A percentile compares a stretch with the other conserved stretches of the same genome.
Conservation (phyloP, 225 moss, liverwort and hornwort species). For the Bryoerythrophyllum caledonicum region DNA sequence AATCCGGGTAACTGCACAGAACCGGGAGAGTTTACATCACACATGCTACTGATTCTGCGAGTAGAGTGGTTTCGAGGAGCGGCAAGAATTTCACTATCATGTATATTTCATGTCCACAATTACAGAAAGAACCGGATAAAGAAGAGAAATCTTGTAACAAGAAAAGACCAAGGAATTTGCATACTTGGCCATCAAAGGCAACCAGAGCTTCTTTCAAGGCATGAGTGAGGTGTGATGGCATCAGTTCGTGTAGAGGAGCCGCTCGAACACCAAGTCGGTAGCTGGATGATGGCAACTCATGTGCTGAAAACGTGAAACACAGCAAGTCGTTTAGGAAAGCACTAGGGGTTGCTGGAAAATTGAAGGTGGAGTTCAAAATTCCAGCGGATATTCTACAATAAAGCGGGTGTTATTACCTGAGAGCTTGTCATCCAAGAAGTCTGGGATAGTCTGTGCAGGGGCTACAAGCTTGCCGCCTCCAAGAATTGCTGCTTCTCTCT, state of each 20-base stretch:
- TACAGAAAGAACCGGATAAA: neutral
- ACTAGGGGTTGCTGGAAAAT: neutral
- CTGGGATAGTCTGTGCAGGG: constrained; percentile 86
- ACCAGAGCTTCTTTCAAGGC: constrained; percentile 78
- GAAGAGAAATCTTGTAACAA: neutral
- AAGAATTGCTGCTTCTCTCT: constrained; percentile 74
- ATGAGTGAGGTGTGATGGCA: constrained; percentile 70
- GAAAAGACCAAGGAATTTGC: neutral
- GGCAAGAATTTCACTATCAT: neutral
- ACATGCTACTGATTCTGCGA: constrained; percentile 3
- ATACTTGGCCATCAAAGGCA: constrained; percentile 76
- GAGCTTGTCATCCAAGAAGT: constrained; percentile 75
- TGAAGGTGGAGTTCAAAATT: neutral
- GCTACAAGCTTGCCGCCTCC: constrained; percentile 94
- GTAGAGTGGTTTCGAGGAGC: neutral
- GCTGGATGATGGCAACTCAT: constrained; percentile 79
- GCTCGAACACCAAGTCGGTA: constrained; percentile 89
- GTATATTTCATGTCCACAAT: too few species aligned
- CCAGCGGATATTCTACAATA: neutral
- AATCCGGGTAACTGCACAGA: constrained; percentile 84
- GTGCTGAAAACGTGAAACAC: constrained; percentile 41
- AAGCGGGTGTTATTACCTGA: constrained; percentile 46
- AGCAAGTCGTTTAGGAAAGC: neutral
- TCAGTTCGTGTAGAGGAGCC: constrained; percentile 67
- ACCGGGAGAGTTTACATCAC: constrained; percentile 16